A percentile compares a stretch with the other conserved stretches of the same genome.
phyloP scores from a whole-genome alignment of 2,329 filamentous ascomycete genomes.

The Lithohypha guttulata region DNA sequence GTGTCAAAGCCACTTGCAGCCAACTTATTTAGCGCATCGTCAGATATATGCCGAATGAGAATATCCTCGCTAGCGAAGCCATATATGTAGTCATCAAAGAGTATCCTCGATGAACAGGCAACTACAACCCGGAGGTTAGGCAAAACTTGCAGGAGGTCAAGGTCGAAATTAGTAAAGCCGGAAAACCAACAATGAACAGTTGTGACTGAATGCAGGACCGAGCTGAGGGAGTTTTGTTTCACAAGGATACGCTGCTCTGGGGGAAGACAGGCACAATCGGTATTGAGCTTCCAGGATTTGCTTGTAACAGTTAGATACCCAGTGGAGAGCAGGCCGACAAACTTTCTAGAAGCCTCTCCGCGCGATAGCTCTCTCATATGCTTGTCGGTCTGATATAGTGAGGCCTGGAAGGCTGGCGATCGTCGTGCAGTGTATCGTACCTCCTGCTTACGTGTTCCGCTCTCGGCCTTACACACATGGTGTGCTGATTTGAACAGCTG shows the following conservation, averaged over 20 bases:
- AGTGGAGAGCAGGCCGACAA: not conserved
- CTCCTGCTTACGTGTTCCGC: not conserved
- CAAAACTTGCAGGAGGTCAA: not conserved
- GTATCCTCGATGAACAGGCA: not conserved
- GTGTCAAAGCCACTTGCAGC: too few species aligned
- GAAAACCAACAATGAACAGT: not conserved
- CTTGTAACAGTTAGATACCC: not conserved
- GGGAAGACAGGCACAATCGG: not conserved
- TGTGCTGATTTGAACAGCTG: not conserved
- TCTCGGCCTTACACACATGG: not conserved
- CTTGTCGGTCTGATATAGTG: not conserved
- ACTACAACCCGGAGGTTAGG: not conserved
- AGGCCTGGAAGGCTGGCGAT: not conserved
- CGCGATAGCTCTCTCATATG: not conserved
- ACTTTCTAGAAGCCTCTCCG: not conserved
- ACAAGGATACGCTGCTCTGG: not conserved
- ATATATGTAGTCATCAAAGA: slow-evolving; percentile 1
- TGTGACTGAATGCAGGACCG: not conserved
- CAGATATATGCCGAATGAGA: not conserved
- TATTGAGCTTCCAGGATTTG: not conserved
- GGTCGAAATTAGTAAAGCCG: not conserved
- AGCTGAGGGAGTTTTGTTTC: not conserved
- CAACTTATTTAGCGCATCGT: not conserved
- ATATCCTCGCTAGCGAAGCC: not conserved
- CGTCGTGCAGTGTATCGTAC: not conserved